Conservation (phyloP, 345 rosid genomes). For the Brassica napus region Da-Ae NC_063439.1:25534501-25535000, state of each 20-base stretch:
- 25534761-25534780: not conserved
- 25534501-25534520: not conserved
- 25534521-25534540: not conserved
- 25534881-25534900: not conserved
- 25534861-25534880: not conserved
- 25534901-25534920: not conserved
- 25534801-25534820: not conserved
- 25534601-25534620: not conserved
- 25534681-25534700: not conserved
- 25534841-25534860: not conserved
- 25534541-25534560: conserved; percentile 10
- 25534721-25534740: not conserved
- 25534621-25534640: conserved; percentile 6
- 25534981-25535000: not conserved
- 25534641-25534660: conserved; percentile 7
- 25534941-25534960: not conserved
- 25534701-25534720: not conserved
- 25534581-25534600: not conserved
- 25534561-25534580: conserved; percentile 16
- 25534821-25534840: not conserved
- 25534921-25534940: not conserved
- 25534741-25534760: not conserved
- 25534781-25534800: not conserved
- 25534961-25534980: not conserved
- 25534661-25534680: not conserved